Evolutionary conservation across 495 filamentous ascomycete species (phyloP).

Genomic region (Neurospora terricola): DNA sequence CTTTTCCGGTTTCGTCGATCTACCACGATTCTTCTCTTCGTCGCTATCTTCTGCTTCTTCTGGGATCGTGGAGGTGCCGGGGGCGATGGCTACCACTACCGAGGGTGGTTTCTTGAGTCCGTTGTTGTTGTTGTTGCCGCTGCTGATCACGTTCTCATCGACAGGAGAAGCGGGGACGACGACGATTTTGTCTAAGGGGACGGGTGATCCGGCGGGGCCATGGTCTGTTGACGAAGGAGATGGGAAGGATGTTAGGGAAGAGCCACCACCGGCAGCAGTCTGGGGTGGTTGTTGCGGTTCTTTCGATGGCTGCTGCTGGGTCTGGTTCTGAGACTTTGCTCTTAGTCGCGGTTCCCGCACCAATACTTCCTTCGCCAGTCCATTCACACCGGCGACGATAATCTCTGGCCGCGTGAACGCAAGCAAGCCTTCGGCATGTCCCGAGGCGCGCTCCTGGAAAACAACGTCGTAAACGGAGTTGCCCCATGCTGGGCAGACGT

Average conservation of each 20-base stretch:
- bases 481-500: slow-evolving; percentile 38
- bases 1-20: slow-evolving; percentile 5
- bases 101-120: neutral
- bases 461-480: slow-evolving; percentile 30
- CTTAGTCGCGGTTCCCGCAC: slow-evolving; percentile 22
- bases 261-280: neutral
- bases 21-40: neutral
- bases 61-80: neutral
- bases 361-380: slow-evolving; percentile 26
- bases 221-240: neutral
- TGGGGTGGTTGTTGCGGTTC: neutral
- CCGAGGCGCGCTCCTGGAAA: slow-evolving; percentile 19
- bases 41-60: neutral
- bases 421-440: slow-evolving; percentile 24
- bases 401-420: slow-evolving; percentile 34
- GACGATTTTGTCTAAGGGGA: neutral
- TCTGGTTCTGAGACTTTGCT: neutral
- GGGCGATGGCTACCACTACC: neutral
- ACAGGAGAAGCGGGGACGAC: neutral
- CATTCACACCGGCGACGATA: slow-evolving; percentile 27
- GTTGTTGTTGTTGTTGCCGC: neutral
- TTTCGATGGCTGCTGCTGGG: neutral
- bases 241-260: neutral
- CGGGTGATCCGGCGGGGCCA: neutral
- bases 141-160: neutral